phyloP scores from a whole-genome alignment of 768 basidiomycete species.

The Mycena floridula region DNA sequence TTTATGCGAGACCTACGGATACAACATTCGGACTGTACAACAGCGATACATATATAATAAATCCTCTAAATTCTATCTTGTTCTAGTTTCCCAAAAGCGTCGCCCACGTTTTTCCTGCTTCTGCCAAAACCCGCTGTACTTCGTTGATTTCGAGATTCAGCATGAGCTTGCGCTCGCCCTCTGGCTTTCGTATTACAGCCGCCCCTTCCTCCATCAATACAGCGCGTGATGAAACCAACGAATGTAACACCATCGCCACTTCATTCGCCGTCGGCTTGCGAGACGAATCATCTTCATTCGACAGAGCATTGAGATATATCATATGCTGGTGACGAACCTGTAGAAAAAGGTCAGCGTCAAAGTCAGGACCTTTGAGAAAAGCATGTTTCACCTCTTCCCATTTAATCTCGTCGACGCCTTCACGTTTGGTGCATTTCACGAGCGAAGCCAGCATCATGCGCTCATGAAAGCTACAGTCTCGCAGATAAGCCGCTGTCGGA shows the following conservation, averaged over 20 bases:
- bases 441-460: slow-evolving; percentile 82
- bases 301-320: slow-evolving; percentile 60
- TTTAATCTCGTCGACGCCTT: slow-evolving; percentile 83
- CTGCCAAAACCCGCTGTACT: slow-evolving; percentile 79
- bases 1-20: no score
- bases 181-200: slow-evolving; percentile 45
- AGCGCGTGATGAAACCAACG: slow-evolving; percentile 72
- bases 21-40: no score
- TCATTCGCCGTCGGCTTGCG: slow-evolving; percentile 58
- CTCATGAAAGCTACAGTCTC: slow-evolving; percentile 82
- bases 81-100: slow-evolving; percentile 28
- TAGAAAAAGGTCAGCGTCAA: not conserved
- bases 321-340: slow-evolving; percentile 76
- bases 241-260: slow-evolving; percentile 64
- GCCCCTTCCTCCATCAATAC: slow-evolving; percentile 65
- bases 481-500: slow-evolving; percentile 79
- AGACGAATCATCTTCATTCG: slow-evolving; percentile 48
- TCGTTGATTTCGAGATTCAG: slow-evolving; percentile 83
- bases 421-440: slow-evolving; percentile 73
- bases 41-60: no score
- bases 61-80: no score
- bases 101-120: slow-evolving; percentile 68
- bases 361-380: slow-evolving; percentile 1
- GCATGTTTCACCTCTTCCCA: slow-evolving; percentile 64
- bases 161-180: slow-evolving; percentile 64